These are phyloP conservation scores for Aspergillus puulaauensis DNA, from an alignment of 2,329 filamentous ascomycete genomes.

Conservation along the genomic window DNA sequence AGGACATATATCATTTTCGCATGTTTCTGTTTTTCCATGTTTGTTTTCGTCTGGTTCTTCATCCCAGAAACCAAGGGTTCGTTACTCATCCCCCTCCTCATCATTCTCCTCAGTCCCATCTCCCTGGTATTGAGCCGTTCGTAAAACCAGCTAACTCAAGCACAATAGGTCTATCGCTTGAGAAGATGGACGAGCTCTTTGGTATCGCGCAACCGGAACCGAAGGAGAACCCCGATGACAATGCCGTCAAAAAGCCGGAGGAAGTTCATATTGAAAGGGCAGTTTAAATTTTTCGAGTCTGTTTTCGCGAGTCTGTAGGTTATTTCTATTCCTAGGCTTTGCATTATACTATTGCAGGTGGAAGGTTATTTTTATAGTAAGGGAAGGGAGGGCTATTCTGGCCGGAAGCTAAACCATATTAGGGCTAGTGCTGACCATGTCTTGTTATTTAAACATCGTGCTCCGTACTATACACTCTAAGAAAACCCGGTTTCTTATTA, in stretches of 20 bases:
- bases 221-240: conserved; percentile 13
- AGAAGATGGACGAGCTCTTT: conserved; percentile 68
- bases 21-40: conserved; percentile 65
- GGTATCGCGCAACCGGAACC: conserved; percentile 47
- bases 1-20: conserved; percentile 71
- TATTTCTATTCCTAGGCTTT: neutral
- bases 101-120: neutral
- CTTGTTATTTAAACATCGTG: no score
- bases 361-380: no score
- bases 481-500: no score
- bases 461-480: no score
- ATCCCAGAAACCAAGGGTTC: conserved; percentile 72
- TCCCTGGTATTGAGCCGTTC: no score
- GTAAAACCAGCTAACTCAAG: neutral
- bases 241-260: conserved; percentile 7
- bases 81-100: conserved; percentile 6
- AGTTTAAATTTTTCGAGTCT: neutral
- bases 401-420: no score
- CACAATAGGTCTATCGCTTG: conserved; percentile 48
- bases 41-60: conserved; percentile 65
- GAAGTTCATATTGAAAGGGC: conserved; percentile 15
- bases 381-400: no score
- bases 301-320: neutral
- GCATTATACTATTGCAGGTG: no score
- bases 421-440: no score